phyloP scores from a whole-genome alignment of 441 rosid genomes.

The Erodium moschatum region DNA sequence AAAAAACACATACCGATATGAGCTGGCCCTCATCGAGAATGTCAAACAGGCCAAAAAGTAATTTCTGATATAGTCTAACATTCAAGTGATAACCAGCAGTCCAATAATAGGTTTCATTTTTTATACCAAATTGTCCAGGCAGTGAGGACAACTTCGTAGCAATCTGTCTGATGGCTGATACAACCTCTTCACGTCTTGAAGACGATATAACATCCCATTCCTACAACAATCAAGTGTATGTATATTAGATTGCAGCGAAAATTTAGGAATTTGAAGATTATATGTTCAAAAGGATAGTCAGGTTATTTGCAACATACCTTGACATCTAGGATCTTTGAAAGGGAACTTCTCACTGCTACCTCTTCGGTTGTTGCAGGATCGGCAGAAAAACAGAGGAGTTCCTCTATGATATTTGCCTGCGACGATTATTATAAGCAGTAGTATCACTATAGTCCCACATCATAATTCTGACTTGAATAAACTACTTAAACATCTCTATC shows the following conservation, averaged over 20 bases:
- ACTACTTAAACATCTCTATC: conserved; percentile 1
- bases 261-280: conserved; percentile 20
- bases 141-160: conserved; percentile 51
- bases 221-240: conserved; percentile 33
- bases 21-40: conserved; percentile 91
- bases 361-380: conserved; percentile 40
- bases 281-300: conserved; percentile 15
- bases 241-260: conserved; percentile 1
- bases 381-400: conserved; percentile 50
- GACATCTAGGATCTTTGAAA: conserved; percentile 65
- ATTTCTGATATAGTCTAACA: conserved; percentile 66
- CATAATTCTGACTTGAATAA: background rate
- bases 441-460: background rate
- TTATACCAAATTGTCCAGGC: conserved; percentile 54
- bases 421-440: conserved; percentile 12
- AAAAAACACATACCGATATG: conserved; percentile 52
- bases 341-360: conserved; percentile 45
- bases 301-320: conserved; percentile 38
- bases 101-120: conserved; percentile 76
- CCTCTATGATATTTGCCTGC: conserved; percentile 83
- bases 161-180: conserved; percentile 61
- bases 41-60: conserved; percentile 69
- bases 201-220: conserved; percentile 71
- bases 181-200: conserved; percentile 61
- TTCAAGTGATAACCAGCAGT: conserved; percentile 73